Conservation (phyloP, 2,329 filamentous ascomycete species). For the Plectosphaerella plurivora region DNA sequence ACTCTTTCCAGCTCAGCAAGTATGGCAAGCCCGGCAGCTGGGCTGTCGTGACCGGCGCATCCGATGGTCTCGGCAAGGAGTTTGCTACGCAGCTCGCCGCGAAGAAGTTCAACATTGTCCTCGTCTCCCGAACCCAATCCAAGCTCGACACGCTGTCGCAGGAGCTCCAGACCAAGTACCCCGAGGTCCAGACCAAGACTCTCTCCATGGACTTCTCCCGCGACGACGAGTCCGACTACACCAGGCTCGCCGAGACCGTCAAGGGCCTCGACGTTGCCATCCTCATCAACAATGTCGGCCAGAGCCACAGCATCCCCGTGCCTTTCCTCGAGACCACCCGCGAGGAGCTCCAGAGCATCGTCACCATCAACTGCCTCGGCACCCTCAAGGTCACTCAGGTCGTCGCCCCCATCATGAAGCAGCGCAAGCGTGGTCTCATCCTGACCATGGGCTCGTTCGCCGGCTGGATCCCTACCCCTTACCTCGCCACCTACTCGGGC, state of each 20-base stretch:
- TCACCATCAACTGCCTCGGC: slow-evolving; percentile 91
- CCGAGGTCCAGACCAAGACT: slow-evolving; percentile 64
- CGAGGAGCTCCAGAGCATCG: slow-evolving; percentile 81
- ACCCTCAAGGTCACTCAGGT: slow-evolving; percentile 86
- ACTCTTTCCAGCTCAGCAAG: slow-evolving; percentile 63
- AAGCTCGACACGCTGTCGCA: slow-evolving; percentile 77
- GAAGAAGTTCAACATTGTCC: slow-evolving; percentile 90
- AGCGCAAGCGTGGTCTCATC: slow-evolving; percentile 81
- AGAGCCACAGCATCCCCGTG: slow-evolving; percentile 89
- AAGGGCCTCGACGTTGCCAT: slow-evolving; percentile 76
- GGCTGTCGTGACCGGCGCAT: slow-evolving; percentile 92
- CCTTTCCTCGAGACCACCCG: slow-evolving; percentile 76
- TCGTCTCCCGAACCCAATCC: slow-evolving; percentile 90
- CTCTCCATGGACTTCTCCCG: slow-evolving; percentile 88
- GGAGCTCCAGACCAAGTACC: slow-evolving; percentile 69
- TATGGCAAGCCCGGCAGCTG: slow-evolving; percentile 91
- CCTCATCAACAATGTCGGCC: slow-evolving; percentile 94
- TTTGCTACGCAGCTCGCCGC: slow-evolving; percentile 84
- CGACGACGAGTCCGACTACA: slow-evolving; percentile 77
- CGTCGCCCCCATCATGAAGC: slow-evolving; percentile 77
- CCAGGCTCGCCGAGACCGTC: slow-evolving; percentile 63
- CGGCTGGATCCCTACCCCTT: slow-evolving; percentile 85
- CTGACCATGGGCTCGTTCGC: slow-evolving; percentile 97
- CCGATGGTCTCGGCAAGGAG: slow-evolving; percentile 95
- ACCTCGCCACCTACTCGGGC: slow-evolving; percentile 92